These are phyloP conservation scores for Hylodesmum podocarpum DNA, from an alignment of 306 rosid species.

Conservation along the genomic window DNA sequence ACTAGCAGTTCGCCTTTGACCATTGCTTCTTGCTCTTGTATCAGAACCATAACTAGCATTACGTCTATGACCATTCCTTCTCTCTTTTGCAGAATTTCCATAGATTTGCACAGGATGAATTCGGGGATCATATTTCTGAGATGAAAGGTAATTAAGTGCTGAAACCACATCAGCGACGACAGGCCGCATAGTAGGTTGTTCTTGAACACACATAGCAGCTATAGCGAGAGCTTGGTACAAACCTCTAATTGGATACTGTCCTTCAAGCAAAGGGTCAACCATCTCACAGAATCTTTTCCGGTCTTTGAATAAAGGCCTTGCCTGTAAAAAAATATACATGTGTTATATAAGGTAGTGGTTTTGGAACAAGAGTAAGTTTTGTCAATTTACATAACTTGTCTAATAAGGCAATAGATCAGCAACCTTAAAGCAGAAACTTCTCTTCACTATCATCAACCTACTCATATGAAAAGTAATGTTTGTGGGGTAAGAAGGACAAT, in stretches of 20 bases:
- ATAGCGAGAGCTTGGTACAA: constrained; percentile 92
- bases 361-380: neutral
- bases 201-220: constrained; percentile 97
- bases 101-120: constrained; percentile 19
- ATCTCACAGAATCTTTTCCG: constrained; percentile 71
- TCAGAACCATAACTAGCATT: neutral
- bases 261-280: constrained; percentile 81
- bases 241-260: constrained; percentile 83
- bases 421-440: neutral
- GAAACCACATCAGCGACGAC: constrained; percentile 74
- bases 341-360: neutral
- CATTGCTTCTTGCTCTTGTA: neutral
- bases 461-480: neutral
- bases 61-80: constrained; percentile 17
- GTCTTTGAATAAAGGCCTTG: constrained; percentile 79
- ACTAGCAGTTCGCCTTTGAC: neutral
- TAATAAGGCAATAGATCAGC: neutral
- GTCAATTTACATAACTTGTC: neutral
- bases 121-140: constrained; percentile 64
- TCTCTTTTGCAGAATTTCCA: constrained; percentile 35
- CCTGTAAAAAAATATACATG: constrained; percentile 47
- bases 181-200: constrained; percentile 89
- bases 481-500: neutral
- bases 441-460: neutral
- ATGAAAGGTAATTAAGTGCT: constrained; percentile 77